Evolutionary conservation across 2,329 filamentous ascomycete genomes (phyloP), one percentile per base, ranked within the genome.

Genomic region (Zymoseptoria ardabiliae): DNA sequence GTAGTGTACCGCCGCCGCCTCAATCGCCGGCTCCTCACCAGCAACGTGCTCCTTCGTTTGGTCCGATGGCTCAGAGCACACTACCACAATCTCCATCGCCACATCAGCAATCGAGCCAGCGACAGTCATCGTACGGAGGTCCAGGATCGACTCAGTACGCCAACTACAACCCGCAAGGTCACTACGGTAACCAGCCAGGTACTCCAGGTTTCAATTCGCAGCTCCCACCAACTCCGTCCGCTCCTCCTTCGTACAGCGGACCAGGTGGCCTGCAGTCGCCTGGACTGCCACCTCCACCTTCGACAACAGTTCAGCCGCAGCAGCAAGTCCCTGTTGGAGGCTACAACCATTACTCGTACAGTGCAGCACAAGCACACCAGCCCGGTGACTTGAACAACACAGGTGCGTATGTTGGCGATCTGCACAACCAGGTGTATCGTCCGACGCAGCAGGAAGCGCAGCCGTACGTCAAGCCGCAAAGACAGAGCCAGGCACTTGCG

Each of bases 401-500:
- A 19, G 72, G 76, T 6, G 69, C 70, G 3, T 89, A 87, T 60
- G 62, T 57, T 3, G 70, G 67, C 20, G 72, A 74, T 7, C 74
- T 90, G 50, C 89, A 91, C 67, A 81, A 85, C 68, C 87, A 90
- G 72, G 74, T 85, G 19, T 91, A 91, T 69, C 75, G 84, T 57
- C 89, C 88, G 1, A 87, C 84, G 4, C 85, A 88, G 71, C 74
- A 75, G 4, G 87, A 90, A 71, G 73, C 76, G 45, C 63, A 65
- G 30, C 58, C 62, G n/a, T 76, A 78, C 53, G 20, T 21, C 20
- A 58, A 54, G 20, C 41, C 52, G 2, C 21, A 25, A 20, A 53
- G 55, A 11, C 21, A 23, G 28, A 41, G 49, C 9, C 30, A 52
- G 25, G 58, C 56, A 41, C 55, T 60, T 4, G 41, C 56, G 41